Conservation (phyloP, 208 protist species). For the Leishmania martiniquensis region DNA sequence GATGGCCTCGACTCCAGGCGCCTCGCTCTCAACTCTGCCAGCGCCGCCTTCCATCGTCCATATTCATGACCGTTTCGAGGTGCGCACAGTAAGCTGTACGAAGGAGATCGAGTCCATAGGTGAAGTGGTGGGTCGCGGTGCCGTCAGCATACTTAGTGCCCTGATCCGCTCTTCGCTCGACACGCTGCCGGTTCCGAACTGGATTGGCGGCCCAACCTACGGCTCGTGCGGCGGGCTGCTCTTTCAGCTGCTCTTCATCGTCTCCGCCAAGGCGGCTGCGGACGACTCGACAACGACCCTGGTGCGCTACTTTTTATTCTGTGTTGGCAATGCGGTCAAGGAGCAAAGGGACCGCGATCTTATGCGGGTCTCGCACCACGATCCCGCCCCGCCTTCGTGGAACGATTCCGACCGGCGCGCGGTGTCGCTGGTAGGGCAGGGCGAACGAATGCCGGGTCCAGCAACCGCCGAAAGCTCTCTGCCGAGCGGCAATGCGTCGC, state of each 20-base stretch:
- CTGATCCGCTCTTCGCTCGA: conserved; percentile 68
- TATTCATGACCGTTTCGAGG: conserved; percentile 17
- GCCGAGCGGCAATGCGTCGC: neutral
- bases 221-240: conserved; percentile 80
- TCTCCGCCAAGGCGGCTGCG: conserved; percentile 41
- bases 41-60: neutral
- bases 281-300: conserved; percentile 60
- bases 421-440: neutral
- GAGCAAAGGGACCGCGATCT: conserved; percentile 37
- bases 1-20: conserved; percentile 3
- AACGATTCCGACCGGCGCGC: neutral
- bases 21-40: conserved; percentile 15
- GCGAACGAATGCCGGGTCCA: neutral
- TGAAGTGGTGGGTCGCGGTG: conserved; percentile 44
- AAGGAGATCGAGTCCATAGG: conserved; percentile 26
- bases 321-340: conserved; percentile 56
- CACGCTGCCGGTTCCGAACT: conserved; percentile 45
- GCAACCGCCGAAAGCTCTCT: neutral
- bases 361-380: neutral
- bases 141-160: conserved; percentile 51
- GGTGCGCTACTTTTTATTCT: conserved; percentile 67
- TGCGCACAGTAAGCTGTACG: conserved; percentile 16
- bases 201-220: conserved; percentile 65
- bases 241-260: conserved; percentile 79
- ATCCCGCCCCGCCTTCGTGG: neutral